Evolutionary conservation across 2,329 filamentous ascomycete genomes (phyloP).

Genomic region (Xylaria sp.): DNA sequence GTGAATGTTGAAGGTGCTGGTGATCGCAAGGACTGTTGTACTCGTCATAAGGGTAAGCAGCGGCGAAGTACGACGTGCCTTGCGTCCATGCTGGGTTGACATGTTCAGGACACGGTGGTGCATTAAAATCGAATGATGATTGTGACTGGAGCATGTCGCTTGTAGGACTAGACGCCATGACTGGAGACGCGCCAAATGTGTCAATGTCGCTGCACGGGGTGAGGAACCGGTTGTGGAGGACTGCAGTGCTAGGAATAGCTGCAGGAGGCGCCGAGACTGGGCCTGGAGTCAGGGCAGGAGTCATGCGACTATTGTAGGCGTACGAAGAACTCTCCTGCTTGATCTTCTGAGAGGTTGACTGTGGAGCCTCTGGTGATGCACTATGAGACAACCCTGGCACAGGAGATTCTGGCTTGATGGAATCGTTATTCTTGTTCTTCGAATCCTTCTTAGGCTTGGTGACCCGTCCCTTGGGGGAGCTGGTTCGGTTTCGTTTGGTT

Average conservation of each 20-base stretch:
- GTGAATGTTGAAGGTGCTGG: constrained; percentile 43
- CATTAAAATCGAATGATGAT: constrained; percentile 48
- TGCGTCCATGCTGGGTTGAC: constrained; percentile 47
- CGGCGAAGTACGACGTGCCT: constrained; percentile 53
- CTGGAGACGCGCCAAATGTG: constrained; percentile 48
- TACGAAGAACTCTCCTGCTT: constrained; percentile 54
- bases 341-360: constrained; percentile 45
- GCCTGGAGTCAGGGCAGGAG: constrained; percentile 44
- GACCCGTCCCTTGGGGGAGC: constrained; percentile 55
- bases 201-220: constrained; percentile 67
- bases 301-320: constrained; percentile 46
- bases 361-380: constrained; percentile 35
- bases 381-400: constrained; percentile 37
- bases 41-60: constrained; percentile 55
- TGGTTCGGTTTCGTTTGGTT: constrained; percentile 58
- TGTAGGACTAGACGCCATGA: constrained; percentile 49
- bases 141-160: constrained; percentile 50
- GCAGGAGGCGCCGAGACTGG: constrained; percentile 46
- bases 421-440: constrained; percentile 53
- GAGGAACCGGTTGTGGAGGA: constrained; percentile 55
- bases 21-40: constrained; percentile 50
- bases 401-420: constrained; percentile 55
- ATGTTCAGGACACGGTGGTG: constrained; percentile 48
- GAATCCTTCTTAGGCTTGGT: constrained; percentile 59
- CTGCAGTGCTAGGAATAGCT: constrained; percentile 45